Base-by-base conservation (phyloP, 179 eudicot genomes). In the Drosera spatulata region DNA sequence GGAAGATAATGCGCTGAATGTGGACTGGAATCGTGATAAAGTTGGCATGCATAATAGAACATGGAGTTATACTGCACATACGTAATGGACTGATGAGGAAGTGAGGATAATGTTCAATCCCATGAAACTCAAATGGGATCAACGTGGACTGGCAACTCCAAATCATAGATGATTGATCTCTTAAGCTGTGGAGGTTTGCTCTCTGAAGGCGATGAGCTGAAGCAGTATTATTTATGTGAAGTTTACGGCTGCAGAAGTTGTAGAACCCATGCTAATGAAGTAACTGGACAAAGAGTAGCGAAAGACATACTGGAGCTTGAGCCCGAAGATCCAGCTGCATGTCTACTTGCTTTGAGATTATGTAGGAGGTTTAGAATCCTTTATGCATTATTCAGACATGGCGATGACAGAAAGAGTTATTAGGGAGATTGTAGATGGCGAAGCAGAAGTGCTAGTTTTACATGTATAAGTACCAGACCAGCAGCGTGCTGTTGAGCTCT, bases 101-200 rank as follows among this genome's bases (percentile, higher is more conserved):
- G 93, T 87, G 53, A 77, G 60, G 62, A 11, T 37, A 59, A 56
- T 78, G 50, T 85, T 83, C 66, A 61, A 73, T 54, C 79, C 81
- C 4, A 88, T 88, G 87, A 70, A 33, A 61, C 58, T 11, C 65
- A 10, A 66, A 79, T 41, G 83, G 73, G 10, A 60, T 85, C 42
- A 61, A 71, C 41, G 84, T 86, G 50, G 87, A 85, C 61, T 70
- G 71, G 63, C 72, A 67, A 68, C 96, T 85, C 73, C 81, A 1
- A 72, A 50, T 70, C 84, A 14, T 88, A 90, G 67, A 76, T 85
- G 89, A 79, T 85, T 61, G 85, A 88, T 80, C 81, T 88, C 65
- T 69, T 83, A 55, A 80, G 93, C 22, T 82, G 85, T 37, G 81
- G 81, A 6, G 90, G 93, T 61, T 75, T 83, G 33, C 67, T 83